A percentile compares a stretch with the other conserved stretches of the same genome.
phyloP scores from a whole-genome alignment of 305 asterid genomes.

The Fraxinus angustifolia region DNA sequence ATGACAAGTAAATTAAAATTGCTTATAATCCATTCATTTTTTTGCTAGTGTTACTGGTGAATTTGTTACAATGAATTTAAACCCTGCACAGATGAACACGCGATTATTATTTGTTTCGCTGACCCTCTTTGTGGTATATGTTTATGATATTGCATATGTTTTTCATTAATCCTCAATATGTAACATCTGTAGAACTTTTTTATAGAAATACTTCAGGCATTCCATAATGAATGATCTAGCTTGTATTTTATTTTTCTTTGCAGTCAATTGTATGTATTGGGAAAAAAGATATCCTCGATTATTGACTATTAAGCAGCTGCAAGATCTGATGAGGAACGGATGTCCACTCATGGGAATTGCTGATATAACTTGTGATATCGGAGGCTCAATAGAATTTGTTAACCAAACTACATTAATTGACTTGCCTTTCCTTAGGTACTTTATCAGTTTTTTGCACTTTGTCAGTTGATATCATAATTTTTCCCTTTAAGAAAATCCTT shows the following conservation, averaged over 20 bases:
- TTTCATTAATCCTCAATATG: neutral
- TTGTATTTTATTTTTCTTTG: constrained; percentile 20
- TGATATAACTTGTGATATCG: constrained; percentile 87
- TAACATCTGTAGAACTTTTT: neutral
- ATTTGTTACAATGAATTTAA: neutral
- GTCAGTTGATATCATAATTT: constrained; percentile 1
- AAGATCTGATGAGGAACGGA: constrained; percentile 59
- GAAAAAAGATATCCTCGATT: constrained; percentile 83
- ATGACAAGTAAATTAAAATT: neutral
- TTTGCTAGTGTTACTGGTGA: neutral
- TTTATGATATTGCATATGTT: neutral
- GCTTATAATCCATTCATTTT: neutral
- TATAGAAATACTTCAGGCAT: neutral
- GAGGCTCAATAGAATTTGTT: constrained; percentile 81
- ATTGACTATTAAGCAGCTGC: constrained; percentile 61
- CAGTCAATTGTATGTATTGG: constrained; percentile 98
- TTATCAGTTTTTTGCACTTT: constrained; percentile 1
- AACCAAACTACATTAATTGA: constrained; percentile 72
- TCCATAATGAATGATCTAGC: constrained; percentile 8
- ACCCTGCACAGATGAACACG: neutral
- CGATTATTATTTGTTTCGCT: neutral
- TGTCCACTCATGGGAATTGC: constrained; percentile 81
- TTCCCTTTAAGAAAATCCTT: neutral
- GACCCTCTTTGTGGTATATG: neutral
- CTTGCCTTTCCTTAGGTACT: constrained; percentile 89